A percentile compares a stretch with the other conserved stretches of the same genome.
These are phyloP conservation scores for Penicillium coffeae DNA, from an alignment of 495 filamentous ascomycete species.

Conservation along the genomic window DNA sequence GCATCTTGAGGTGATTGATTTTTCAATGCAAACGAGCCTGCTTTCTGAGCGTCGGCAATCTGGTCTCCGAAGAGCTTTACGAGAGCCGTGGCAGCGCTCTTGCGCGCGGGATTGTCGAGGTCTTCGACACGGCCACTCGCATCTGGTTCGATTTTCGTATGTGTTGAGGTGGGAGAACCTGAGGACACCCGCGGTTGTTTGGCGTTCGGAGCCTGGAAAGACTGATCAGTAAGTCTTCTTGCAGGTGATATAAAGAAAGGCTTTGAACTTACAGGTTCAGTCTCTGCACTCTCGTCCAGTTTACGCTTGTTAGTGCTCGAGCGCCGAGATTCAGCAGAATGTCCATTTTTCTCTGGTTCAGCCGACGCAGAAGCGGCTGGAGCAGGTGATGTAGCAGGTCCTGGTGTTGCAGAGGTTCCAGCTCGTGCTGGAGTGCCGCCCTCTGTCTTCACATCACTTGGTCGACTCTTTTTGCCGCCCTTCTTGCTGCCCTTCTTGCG, in stretches of 20 bases:
- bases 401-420: slow-evolving; percentile 29
- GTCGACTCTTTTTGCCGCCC: slow-evolving; percentile 35
- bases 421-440: slow-evolving; percentile 29
- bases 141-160: slow-evolving; percentile 32
- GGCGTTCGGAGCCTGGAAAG: slow-evolving; percentile 32
- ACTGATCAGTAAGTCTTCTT: slow-evolving; percentile 10
- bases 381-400: slow-evolving; percentile 21
- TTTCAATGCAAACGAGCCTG: slow-evolving; percentile 48
- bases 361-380: slow-evolving; percentile 20
- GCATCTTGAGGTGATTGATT: slow-evolving; percentile 50
- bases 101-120: slow-evolving; percentile 45
- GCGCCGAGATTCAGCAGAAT: slow-evolving; percentile 22
- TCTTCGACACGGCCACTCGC: slow-evolving; percentile 31
- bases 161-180: slow-evolving; percentile 12
- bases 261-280: slow-evolving; percentile 30
- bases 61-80: slow-evolving; percentile 53
- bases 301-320: slow-evolving; percentile 44
- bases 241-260: not conserved
- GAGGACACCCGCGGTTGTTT: slow-evolving; percentile 41
- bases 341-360: slow-evolving; percentile 32
- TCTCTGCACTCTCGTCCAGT: slow-evolving; percentile 36
- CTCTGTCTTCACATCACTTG: slow-evolving; percentile 41
- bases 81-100: slow-evolving; percentile 46
- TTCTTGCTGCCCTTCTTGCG: slow-evolving; percentile 48
- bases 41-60: slow-evolving; percentile 47